Evolutionary conservation across 768 basidiomycete genomes (phyloP).

Genomic region (Amanita subjunquillea): DNA sequence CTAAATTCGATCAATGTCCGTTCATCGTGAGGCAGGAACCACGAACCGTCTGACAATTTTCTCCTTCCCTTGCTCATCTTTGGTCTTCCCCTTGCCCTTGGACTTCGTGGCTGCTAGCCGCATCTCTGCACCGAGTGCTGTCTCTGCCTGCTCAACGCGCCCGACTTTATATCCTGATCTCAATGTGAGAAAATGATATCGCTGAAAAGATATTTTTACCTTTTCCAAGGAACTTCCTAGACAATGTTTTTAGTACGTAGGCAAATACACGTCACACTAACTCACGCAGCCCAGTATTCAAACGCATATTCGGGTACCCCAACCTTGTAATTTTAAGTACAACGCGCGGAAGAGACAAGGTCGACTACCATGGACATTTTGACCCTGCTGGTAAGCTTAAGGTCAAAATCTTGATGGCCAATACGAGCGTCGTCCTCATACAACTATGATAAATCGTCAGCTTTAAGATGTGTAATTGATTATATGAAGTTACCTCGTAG

Average conservation of each 20-base stretch:
- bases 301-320: constrained; percentile 94
- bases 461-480: background rate
- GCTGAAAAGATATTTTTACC: constrained; percentile 23
- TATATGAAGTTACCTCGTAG: constrained; percentile 40
- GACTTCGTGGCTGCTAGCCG: constrained; percentile 67
- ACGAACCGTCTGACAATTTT: constrained; percentile 80
- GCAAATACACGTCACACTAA: constrained; percentile 8
- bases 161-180: constrained; percentile 82
- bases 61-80: constrained; percentile 54
- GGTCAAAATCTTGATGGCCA: constrained; percentile 90
- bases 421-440: constrained; percentile 94
- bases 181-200: background rate
- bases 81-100: constrained; percentile 42
- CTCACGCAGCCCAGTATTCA: constrained; percentile 86
- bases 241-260: constrained; percentile 1
- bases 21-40: background rate
- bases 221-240: constrained; percentile 76
- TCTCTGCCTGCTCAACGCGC: constrained; percentile 94
- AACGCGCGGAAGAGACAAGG: background rate
- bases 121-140: constrained; percentile 96
- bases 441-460: constrained; percentile 28
- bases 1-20: constrained; percentile 14
- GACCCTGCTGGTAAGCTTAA: constrained; percentile 85
- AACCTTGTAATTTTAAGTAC: constrained; percentile 36
- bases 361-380: constrained; percentile 97